These are phyloP conservation scores for Dictyostelium firmibasis DNA, from an alignment of 78 protist genomes.

Conservation along the genomic window DNA sequence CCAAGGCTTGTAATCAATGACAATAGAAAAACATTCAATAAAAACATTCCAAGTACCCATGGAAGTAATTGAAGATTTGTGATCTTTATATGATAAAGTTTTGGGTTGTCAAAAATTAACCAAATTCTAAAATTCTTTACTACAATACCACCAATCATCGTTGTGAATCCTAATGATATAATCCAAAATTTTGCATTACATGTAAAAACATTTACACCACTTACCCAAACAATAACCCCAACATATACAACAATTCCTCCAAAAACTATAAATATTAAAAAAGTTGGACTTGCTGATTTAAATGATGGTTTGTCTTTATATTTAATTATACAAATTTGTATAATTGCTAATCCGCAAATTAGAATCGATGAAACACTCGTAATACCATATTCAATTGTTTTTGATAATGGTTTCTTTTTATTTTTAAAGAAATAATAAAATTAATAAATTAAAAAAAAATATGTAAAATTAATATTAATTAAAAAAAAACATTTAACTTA, in stretches of 20 bases:
- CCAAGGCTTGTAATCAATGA: background rate
- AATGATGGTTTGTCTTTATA: slow-evolving; percentile 18
- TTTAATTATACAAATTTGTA: background rate
- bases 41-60: slow-evolving; percentile 21
- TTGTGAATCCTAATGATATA: slow-evolving; percentile 9
- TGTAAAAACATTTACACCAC: background rate
- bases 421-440: background rate
- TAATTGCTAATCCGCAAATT: background rate
- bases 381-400: background rate
- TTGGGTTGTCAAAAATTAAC: slow-evolving; percentile 43
- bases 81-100: slow-evolving; percentile 11
- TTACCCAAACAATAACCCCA: slow-evolving; percentile 13
- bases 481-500: background rate
- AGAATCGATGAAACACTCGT: background rate
- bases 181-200: slow-evolving; percentile 33
- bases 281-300: slow-evolving; percentile 49
- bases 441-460: background rate
- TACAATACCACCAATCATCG: slow-evolving; percentile 13
- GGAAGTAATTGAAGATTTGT: slow-evolving; percentile 57
- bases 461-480: background rate
- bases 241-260: slow-evolving; percentile 11
- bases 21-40: slow-evolving; percentile 10
- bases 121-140: slow-evolving; percentile 65
- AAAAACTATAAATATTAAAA: background rate
- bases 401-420: background rate